These are phyloP conservation scores for Solanum microdontum DNA, from an alignment of 257 asterid genomes.

Conservation along the genomic window DNA sequence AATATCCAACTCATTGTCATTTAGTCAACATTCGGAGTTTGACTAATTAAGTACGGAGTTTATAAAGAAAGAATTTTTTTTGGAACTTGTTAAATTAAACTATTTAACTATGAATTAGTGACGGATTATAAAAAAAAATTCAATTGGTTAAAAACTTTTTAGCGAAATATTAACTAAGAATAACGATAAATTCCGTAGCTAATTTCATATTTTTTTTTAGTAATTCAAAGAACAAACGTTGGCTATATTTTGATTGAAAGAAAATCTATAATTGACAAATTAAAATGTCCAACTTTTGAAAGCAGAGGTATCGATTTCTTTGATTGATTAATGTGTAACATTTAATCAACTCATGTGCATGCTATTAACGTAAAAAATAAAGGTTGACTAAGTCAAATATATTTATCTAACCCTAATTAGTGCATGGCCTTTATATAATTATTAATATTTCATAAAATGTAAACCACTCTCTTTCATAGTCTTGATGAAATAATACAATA, in stretches of 20 bases:
- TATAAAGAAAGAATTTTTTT: no score
- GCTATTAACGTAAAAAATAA: not conserved
- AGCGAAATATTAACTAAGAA: no score
- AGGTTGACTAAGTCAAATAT: not conserved
- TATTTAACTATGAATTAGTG: not conserved
- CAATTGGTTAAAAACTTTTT: no score
- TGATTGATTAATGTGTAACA: not conserved
- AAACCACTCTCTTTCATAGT: not conserved
- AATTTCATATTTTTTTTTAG: fast-evolving
- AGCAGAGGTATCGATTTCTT: not conserved
- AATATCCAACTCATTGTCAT: no score
- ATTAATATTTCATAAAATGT: not conserved
- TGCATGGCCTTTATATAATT: not conserved
- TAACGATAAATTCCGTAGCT: not conserved
- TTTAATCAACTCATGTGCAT: not conserved
- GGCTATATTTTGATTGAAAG: not conserved
- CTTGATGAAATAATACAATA: not conserved
- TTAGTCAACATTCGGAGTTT: no score
- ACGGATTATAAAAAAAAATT: no score
- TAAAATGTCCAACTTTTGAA: not conserved
- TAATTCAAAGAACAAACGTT: no score
- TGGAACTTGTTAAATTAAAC: no score
- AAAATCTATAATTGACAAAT: not conserved
- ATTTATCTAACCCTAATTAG: not conserved
- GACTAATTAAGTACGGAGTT: no score